A percentile compares a stretch with the other conserved stretches of the same genome.
These are phyloP conservation scores for Gloeophyllum trabeum DNA, from an alignment of 768 basidiomycete species.

Conservation along the genomic window DNA sequence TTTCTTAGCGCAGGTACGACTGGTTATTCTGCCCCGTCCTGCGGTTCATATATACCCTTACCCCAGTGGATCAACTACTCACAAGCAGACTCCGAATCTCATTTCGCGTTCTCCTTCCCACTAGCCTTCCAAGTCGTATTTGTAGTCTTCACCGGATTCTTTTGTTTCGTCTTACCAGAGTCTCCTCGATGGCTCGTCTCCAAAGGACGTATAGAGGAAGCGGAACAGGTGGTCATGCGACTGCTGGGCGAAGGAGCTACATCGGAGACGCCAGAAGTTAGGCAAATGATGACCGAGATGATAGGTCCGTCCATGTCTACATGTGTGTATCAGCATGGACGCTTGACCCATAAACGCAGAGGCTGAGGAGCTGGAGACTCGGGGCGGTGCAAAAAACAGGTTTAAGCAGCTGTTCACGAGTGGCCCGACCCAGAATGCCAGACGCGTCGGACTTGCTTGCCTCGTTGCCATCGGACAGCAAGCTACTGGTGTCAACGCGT, in stretches of 20 bases:
- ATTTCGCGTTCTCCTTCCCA: background rate
- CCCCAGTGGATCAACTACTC: background rate
- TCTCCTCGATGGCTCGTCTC: background rate
- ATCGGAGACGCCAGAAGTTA: background rate
- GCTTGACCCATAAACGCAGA: background rate
- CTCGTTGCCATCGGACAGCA: background rate
- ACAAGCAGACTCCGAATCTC: background rate
- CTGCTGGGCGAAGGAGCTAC: background rate
- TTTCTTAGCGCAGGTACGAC: background rate
- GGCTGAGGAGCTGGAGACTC: background rate
- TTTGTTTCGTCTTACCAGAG: background rate
- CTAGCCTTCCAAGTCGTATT: slow-evolving; percentile 1
- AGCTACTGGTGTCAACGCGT: background rate
- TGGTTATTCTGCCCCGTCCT: background rate
- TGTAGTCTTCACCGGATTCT: background rate
- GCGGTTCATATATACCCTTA: background rate
- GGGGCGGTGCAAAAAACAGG: background rate
- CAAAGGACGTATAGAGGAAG: background rate
- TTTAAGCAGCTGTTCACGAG: background rate
- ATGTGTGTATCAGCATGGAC: too few relatives aligned
- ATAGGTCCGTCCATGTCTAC: background rate
- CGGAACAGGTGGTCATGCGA: background rate
- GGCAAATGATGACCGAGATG: background rate
- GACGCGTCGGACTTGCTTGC: background rate
- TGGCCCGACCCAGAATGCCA: background rate